Evolutionary conservation across 139 green algal species (phyloP).

Genomic region (Edaphochlamys debaryana): DNA sequence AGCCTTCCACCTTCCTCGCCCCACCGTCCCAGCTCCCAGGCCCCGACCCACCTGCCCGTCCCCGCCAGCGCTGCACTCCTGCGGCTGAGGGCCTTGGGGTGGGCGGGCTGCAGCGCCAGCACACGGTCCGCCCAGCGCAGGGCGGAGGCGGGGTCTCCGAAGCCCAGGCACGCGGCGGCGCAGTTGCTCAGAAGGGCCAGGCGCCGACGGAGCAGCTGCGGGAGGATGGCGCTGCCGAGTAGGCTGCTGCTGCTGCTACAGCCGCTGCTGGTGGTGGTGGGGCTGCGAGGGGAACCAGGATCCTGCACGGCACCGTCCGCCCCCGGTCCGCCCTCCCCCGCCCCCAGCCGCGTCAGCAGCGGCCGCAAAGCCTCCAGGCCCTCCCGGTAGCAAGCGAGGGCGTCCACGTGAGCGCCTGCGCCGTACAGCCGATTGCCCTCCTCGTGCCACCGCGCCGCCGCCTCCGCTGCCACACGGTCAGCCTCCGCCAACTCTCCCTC

Average conservation of each 20-base stretch:
- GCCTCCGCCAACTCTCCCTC: too few relatives aligned
- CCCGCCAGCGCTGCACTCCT: neutral
- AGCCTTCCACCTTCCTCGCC: too few relatives aligned
- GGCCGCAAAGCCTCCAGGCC: neutral
- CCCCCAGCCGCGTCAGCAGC: too few relatives aligned
- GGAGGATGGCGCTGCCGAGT: too few relatives aligned
- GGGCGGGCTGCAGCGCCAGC: neutral
- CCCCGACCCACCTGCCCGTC: neutral
- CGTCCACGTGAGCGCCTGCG: neutral
- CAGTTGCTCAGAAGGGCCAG: constrained; percentile 14
- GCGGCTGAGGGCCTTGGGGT: constrained; percentile 24
- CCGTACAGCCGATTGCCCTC: neutral
- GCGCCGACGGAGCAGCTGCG: too few relatives aligned
- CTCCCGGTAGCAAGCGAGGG: neutral
- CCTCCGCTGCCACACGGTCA: too few relatives aligned
- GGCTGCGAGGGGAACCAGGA: too few relatives aligned
- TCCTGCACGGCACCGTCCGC: too few relatives aligned
- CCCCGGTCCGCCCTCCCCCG: neutral
- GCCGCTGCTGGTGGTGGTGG: neutral
- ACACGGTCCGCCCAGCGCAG: neutral
- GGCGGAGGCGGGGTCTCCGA: neutral
- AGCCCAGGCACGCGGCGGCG: constrained; percentile 17
- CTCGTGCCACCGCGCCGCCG: neutral
- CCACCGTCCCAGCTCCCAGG: too few relatives aligned
- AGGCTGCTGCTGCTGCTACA: neutral